A percentile compares a stretch with the other conserved stretches of the same genome.
Conservation (phyloP, 371 early-diverging fungal genomes). For the Vavraia culicis region DNA sequence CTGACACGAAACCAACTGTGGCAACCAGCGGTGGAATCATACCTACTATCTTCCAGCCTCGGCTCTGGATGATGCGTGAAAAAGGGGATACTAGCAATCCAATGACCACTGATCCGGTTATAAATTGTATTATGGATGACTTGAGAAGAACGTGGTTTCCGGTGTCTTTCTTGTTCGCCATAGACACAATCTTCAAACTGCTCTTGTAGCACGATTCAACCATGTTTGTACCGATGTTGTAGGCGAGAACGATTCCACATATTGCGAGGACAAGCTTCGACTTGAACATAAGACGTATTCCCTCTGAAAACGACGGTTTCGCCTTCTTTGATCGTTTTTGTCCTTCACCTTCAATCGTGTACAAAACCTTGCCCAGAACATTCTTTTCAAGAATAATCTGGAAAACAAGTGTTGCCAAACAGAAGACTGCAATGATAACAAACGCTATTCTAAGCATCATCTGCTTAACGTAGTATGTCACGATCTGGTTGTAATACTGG, state of each 20-base stretch:
- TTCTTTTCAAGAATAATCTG: constrained; percentile 30
- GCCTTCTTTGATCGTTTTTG: constrained; percentile 29
- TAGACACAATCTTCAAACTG: constrained; percentile 23
- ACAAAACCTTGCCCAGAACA: constrained; percentile 29
- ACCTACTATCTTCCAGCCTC: constrained; percentile 36
- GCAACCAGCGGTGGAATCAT: constrained; percentile 36
- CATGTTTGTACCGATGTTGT: constrained; percentile 38
- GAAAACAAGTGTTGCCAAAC: constrained; percentile 19
- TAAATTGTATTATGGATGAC: constrained; percentile 31
- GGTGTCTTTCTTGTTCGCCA: constrained; percentile 10
- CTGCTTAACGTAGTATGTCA: constrained; percentile 13
- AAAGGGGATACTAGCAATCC: constrained; percentile 37
- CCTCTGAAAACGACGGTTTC: constrained; percentile 37
- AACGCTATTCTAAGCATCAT: constrained; percentile 23
- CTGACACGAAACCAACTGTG: constrained; percentile 6
- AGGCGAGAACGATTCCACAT: constrained; percentile 39
- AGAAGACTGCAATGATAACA: constrained; percentile 19
- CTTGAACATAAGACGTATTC: constrained; percentile 33
- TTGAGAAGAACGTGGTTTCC: constrained; percentile 22
- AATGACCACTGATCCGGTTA: constrained; percentile 34
- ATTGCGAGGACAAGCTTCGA: constrained; percentile 38
- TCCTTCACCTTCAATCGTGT: constrained; percentile 7
- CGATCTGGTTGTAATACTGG: constrained; percentile 7
- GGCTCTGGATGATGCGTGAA: constrained; percentile 30
- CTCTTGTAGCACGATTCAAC: constrained; percentile 39